Evolutionary conservation across 371 early-diverging fungal species (phyloP), one percentile per base, ranked within the genome.

Genomic region (Zychaea mexicana): DNA sequence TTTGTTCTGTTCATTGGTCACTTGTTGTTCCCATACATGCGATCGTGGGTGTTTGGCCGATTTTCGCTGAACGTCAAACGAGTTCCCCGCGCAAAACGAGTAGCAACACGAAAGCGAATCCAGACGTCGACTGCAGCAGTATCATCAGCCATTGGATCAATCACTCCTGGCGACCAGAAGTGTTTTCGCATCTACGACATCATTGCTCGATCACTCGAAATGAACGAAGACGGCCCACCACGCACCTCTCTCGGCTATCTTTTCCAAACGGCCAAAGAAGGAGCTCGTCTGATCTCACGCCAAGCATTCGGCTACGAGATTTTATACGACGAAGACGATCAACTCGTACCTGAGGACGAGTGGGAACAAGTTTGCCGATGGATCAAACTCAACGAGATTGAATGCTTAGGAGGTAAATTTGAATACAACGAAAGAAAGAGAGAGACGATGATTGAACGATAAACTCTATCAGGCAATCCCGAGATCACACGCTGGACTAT

Each of bases 351-450:
- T 17, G 68, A 73, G 55, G 68, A 76, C 31, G 75, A 76, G 59
- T 76, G 71, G 76, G 63, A 47, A n/a, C 72, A 64, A 28, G 76
- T 68, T 1, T 74, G 67, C 26, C 66, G 61, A 17, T 81, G 81
- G 81, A 67, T 81, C 54, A 73, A 77, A 38, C 54, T 81, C 28
- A 76, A 74, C 66, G 81, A 81, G 61, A 61, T 65, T 12, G 61
- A 65, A 32, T 72, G 71, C 52, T 57, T 76, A 10, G 82, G 82
- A 28, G 75, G 72, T 47, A 64, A 49, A 49, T n/a, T n/a, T n/a
- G n/a, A n/a, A n/a, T n/a, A n/a, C n/a, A n/a, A n/a, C n/a, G n/a
- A n/a, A n/a, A n/a, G n/a, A n/a, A n/a, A n/a, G n/a, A n/a, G n/a
- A n/a, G n/a, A n/a, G n/a, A n/a, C n/a, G n/a, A n/a, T n/a, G n/a